Evolutionary conservation across 257 asterid species (phyloP).

Genomic region (Lycium barbarum): DNA sequence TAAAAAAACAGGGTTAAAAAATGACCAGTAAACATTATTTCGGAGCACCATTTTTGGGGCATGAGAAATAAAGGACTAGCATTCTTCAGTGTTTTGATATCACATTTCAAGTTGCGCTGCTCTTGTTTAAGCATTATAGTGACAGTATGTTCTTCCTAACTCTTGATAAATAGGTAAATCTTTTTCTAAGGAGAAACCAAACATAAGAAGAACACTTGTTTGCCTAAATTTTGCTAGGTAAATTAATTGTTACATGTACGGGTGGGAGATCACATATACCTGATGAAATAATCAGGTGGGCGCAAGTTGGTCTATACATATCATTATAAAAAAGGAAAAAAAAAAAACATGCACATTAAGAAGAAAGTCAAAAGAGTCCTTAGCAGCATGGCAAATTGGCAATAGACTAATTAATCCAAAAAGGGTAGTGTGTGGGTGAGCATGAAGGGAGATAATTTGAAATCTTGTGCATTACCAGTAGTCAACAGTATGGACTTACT

Average conservation of each 20-base stretch:
- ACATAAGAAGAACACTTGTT: neutral
- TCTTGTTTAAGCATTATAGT: neutral
- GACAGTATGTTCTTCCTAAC: neutral
- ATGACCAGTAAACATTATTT: neutral
- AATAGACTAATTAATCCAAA: neutral
- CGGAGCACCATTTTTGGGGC: neutral
- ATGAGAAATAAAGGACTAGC: neutral
- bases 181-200: neutral
- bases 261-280: neutral
- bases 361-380: neutral
- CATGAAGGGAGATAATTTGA: neutral
- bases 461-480: neutral
- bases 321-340: no score
- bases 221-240: neutral
- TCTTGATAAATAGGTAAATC: neutral
- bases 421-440: neutral
- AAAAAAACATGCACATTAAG: no score
- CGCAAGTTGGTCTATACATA: neutral
- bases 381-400: neutral
- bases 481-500: constrained; percentile 11
- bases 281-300: neutral
- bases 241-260: neutral
- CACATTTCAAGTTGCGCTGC: neutral
- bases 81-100: neutral
- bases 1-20: neutral